Percentiles rank a stretch among this genome's conserved stretches.
Conservation (phyloP, 2,329 filamentous ascomycete genomes). For the Fusarium graminum region DNA sequence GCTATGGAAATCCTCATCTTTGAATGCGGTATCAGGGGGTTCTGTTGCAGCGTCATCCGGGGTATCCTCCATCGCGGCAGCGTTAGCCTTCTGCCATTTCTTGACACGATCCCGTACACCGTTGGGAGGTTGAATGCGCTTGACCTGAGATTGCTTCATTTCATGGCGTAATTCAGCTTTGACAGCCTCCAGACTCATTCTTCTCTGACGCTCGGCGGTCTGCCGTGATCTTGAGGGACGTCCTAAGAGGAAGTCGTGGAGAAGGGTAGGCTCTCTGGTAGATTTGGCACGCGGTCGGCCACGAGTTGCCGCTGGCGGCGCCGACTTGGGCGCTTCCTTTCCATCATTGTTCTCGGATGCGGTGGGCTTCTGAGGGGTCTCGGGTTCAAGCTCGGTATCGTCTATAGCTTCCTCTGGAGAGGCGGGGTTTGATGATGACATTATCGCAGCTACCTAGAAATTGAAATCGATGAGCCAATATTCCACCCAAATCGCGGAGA, state of each 20-base stretch:
- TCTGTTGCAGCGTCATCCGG: slow-evolving; percentile 67
- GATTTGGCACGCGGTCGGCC: slow-evolving; percentile 54
- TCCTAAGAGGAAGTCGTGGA: slow-evolving; percentile 70
- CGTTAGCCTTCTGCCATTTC: slow-evolving; percentile 86
- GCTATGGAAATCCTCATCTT: slow-evolving; percentile 68
- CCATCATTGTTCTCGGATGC: slow-evolving; percentile 33
- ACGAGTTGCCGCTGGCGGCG: slow-evolving; percentile 57
- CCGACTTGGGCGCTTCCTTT: slow-evolving; percentile 57
- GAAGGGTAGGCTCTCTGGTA: slow-evolving; percentile 61
- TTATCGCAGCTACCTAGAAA: slow-evolving; percentile 44
- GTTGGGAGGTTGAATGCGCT: slow-evolving; percentile 71
- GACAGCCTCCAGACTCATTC: slow-evolving; percentile 70
- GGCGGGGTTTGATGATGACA: slow-evolving; percentile 48
- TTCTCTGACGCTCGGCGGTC: slow-evolving; percentile 64
- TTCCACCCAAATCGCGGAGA: slow-evolving; percentile 3
- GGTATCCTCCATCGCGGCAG: slow-evolving; percentile 69
- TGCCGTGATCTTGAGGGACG: slow-evolving; percentile 68
- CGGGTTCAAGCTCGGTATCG: slow-evolving; percentile 42
- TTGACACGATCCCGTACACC: slow-evolving; percentile 84
- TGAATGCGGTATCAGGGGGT: slow-evolving; percentile 72
- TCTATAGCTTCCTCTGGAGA: slow-evolving; percentile 46
- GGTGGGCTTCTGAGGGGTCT: slow-evolving; percentile 41
- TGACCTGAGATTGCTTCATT: slow-evolving; percentile 70
- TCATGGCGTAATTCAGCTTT: slow-evolving; percentile 66
- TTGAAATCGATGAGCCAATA: slow-evolving; percentile 35